A percentile compares a stretch with the other conserved stretches of the same genome.
phyloP scores from a whole-genome alignment of 192 early-diverging fungal species.

The Linnemannia schmuckeri region DNA sequence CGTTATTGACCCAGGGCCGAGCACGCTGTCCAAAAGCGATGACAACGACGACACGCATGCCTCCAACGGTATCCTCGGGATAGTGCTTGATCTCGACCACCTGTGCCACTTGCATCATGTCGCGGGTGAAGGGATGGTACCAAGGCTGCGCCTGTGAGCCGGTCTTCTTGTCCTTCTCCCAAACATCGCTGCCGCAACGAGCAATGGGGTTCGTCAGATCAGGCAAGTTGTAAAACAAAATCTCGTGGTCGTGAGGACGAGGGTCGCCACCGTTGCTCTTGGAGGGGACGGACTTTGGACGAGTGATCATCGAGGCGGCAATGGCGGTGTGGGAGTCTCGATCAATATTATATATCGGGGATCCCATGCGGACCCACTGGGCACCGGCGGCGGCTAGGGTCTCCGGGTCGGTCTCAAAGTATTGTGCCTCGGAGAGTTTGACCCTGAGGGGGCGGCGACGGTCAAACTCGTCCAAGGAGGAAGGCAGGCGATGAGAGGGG shows the following conservation, averaged over 20 bases:
- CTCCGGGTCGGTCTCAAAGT: neutral
- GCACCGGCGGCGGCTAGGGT: neutral
- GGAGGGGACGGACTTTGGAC: neutral
- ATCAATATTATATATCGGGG: constrained; percentile 30
- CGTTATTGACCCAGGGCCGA: neutral
- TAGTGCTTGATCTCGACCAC: constrained; percentile 42
- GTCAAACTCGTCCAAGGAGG: neutral
- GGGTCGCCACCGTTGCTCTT: neutral
- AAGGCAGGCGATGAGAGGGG: neutral
- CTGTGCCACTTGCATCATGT: constrained; percentile 8
- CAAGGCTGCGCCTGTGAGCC: neutral
- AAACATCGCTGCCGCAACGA: constrained; percentile 17
- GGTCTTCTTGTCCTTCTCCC: neutral
- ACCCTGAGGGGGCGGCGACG: neutral
- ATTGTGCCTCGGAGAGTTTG: neutral
- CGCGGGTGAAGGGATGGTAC: neutral
- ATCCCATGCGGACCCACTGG: constrained; percentile 15
- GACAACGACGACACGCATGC: constrained; percentile 38
- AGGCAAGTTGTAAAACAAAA: constrained; percentile 30
- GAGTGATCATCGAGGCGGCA: constrained; percentile 30
- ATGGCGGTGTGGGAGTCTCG: constrained; percentile 13
- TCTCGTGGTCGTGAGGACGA: constrained; percentile 9
- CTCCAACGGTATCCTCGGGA: neutral
- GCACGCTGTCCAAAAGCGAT: constrained; percentile 40
- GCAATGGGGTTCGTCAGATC: constrained; percentile 38